Evolutionary conservation across 1,139 yeast genomes (phyloP).

Genomic region (Protomyces lactucae-debilis): DNA sequence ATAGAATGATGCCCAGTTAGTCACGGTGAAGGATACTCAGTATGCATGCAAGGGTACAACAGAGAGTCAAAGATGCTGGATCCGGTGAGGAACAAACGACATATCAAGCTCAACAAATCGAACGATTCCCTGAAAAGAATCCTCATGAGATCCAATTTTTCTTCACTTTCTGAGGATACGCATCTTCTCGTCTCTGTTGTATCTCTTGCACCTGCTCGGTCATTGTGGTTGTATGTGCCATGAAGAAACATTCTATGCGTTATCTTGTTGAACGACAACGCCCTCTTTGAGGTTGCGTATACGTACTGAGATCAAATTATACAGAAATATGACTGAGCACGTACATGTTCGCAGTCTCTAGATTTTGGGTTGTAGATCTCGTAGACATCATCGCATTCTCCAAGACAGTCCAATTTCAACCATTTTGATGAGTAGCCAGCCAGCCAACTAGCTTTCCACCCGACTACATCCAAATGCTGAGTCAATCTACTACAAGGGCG

Average conservation of each 20-base stretch:
- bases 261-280: slow-evolving; percentile 1
- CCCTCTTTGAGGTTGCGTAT: background rate
- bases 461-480: background rate
- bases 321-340: background rate
- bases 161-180: background rate
- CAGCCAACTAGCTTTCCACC: too few species aligned
- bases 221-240: background rate
- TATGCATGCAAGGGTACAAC: background rate
- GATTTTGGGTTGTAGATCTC: background rate
- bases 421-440: too few species aligned
- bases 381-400: background rate
- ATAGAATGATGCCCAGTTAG: too few species aligned
- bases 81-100: background rate
- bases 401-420: too few species aligned
- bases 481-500: background rate
- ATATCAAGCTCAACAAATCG: background rate
- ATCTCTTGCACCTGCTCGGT: background rate
- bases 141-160: background rate
- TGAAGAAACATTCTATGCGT: background rate
- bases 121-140: background rate
- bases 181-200: background rate
- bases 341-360: background rate
- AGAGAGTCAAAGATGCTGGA: background rate
- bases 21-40: too few species aligned
- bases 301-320: background rate